Evolutionary conservation across 2,329 filamentous ascomycete genomes (phyloP), one percentile per base, ranked within the genome.

Genomic region (Zasmidium cellare): DNA sequence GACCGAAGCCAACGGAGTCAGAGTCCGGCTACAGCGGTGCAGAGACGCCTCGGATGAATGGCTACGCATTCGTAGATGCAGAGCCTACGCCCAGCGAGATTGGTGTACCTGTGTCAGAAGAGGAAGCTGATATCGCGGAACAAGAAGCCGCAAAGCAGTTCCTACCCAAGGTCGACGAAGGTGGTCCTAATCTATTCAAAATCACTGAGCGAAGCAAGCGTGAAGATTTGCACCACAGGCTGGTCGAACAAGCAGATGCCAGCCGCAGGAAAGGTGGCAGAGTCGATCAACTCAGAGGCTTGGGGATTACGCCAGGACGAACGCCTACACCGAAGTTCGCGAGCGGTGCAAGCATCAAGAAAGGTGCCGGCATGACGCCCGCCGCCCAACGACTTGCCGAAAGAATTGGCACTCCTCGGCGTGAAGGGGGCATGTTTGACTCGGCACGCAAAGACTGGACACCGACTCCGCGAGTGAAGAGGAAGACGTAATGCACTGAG

Each of bases 41-140:
- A 57, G 92, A 96, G 73, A 97, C 93, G 0, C 94, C 93, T 0
- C 84, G 91, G 1, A 90, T 97, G 0, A 96, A 96, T 62, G 94
- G 94, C 1, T 99, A 97, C 72, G 85, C 91, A 0, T 97, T 96
- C 74, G 92, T 99, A 35, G 92, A 96, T 65, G 91, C 96, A 56
- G 89, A 89, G 44, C 83, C 84, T 0, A 81, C 61, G 67, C 64
- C 64, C 80, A 88, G 68, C 9, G 76, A 87, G 54, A 76, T 89
- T 7, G 82, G 85, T 1, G 77, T 82, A 9, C 67, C 68, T 12
- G 63, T 72, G 3, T 64, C 67, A 9, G 71, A 73, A 28, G 70
- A 67, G 53, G 68, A 72, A 51, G 71, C 68, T 2, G 69, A 71
- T 31, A 63, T 64, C 22, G 67, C 66, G 7, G 72, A 74, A 23